These are phyloP conservation scores for Asterophora lycoperdoides DNA, from an alignment of 768 basidiomycete species.

Conservation along the genomic window DNA sequence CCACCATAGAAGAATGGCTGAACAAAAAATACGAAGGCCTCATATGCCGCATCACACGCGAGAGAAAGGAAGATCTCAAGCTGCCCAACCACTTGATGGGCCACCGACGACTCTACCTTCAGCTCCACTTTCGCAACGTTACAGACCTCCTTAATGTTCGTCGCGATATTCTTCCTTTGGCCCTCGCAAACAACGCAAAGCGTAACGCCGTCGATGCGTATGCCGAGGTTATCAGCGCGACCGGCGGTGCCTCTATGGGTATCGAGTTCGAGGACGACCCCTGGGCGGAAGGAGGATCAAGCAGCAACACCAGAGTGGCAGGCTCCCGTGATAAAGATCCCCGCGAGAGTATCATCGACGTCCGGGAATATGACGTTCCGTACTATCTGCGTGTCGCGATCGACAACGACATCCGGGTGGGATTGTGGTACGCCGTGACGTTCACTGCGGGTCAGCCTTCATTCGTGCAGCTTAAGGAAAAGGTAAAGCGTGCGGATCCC, in stretches of 20 bases:
- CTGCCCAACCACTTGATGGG: conserved; percentile 96
- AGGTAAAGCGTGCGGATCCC: conserved; percentile 97
- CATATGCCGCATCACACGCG: conserved; percentile 71
- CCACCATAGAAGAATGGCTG: conserved; percentile 92
- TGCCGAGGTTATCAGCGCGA: conserved; percentile 88
- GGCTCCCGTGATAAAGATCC: conserved; percentile 67
- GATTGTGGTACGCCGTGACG: conserved; percentile 93
- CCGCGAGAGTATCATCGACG: conserved; percentile 88
- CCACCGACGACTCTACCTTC: conserved; percentile 84
- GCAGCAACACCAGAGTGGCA: conserved; percentile 28
- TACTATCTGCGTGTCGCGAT: conserved; percentile 99
- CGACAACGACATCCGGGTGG: conserved; percentile 96
- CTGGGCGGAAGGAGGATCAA: conserved; percentile 42
- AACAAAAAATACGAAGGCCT: conserved; percentile 90
- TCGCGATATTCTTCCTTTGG: conserved; percentile 85
- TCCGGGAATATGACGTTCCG: conserved; percentile 94
- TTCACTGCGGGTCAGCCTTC: conserved; percentile 77
- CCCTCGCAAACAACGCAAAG: conserved; percentile 85
- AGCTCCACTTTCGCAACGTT: conserved; percentile 90
- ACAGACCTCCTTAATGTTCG: conserved; percentile 84
- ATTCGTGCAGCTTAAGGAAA: conserved; percentile 67
- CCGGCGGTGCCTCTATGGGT: conserved; percentile 62
- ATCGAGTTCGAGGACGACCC: conserved; percentile 63
- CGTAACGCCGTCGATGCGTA: conserved; percentile 96
- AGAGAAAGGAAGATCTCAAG: conserved; percentile 90